Evolutionary conservation across 139 green algal genomes (phyloP), one percentile per base, ranked within the genome.

Genomic region (Spirogloea muscicola): DNA sequence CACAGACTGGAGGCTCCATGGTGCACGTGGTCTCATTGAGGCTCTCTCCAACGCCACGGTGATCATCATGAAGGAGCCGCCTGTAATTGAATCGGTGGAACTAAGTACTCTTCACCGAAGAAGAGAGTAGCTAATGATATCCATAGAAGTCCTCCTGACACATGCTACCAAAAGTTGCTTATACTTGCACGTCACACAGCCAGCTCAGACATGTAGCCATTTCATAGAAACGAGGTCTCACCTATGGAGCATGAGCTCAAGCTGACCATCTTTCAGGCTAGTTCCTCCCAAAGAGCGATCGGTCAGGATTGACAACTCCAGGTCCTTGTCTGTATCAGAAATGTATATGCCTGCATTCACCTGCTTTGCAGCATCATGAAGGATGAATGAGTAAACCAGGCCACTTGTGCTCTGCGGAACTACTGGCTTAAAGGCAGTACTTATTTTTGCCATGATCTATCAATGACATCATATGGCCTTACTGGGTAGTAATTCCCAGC

Each of bases 11-110:
- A 3, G 46, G 39, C 3, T 13, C 74, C 29, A 60, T 29, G n/a
- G 63, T 63, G 44, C 75, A 84, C n/a, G 46, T 48, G 2, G 62
- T 83, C 58, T 84, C 78, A 37, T 84, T 84, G 16, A 84, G 74
- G 0, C 65, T 0, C 78, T 84, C 78, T 27, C 25, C 78, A 1
- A 84, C 78, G 27, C 78, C 78, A 3, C 72, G 48, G 9, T 48
- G 42, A 49, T 84, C 78, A 52, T 84, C 78, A 34, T 71, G 40
- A 16, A 84, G 66, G 31, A 84, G 59, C 7, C 77, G 71, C 37
- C 77, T 69, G 71, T n/a, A n/a, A n/a, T n/a, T n/a, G n/a, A n/a
- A n/a, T n/a, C n/a, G n/a, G n/a, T n/a, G n/a, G n/a, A n/a, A n/a
- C n/a, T n/a, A n/a, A n/a, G n/a, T n/a, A n/a, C n/a, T n/a, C n/a